Conservation (phyloP, 768 basidiomycete species). For the Boletus rufocinnamomeus region DNA sequence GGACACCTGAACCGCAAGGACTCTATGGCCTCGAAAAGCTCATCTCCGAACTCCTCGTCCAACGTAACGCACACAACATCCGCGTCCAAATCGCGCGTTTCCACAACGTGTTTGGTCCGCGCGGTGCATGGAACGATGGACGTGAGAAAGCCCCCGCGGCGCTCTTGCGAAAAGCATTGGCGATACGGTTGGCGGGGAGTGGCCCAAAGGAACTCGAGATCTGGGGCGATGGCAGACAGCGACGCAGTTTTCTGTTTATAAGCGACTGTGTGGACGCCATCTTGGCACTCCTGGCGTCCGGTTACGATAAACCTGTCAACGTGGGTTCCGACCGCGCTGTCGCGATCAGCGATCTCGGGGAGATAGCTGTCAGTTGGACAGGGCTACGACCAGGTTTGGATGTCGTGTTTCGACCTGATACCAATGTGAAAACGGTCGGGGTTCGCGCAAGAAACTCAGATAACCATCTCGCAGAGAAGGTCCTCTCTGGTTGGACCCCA, state of each 20-base stretch:
- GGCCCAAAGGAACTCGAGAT: conserved; percentile 43
- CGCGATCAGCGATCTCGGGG: conserved; percentile 44
- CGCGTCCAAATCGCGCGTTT: conserved; percentile 52
- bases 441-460: conserved; percentile 55
- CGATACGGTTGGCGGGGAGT: conserved; percentile 19
- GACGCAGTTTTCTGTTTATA: conserved; percentile 58
- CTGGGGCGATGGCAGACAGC: conserved; percentile 57
- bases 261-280: conserved; percentile 56
- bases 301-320: conserved; percentile 43
- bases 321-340: conserved; percentile 52
- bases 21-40: conserved; percentile 64
- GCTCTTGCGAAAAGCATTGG: conserved; percentile 53
- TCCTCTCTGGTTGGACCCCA: conserved; percentile 46
- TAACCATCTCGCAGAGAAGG: conserved; percentile 38
- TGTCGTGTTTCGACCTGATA: conserved; percentile 33
- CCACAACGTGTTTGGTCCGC: conserved; percentile 60
- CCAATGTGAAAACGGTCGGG: conserved; percentile 40
- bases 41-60: conserved; percentile 47
- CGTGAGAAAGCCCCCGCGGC: conserved; percentile 63
- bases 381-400: conserved; percentile 29
- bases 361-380: conserved; percentile 39
- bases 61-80: conserved; percentile 34
- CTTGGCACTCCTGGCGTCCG: conserved; percentile 43
- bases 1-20: conserved; percentile 49
- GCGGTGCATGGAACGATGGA: conserved; percentile 53